Percentiles rank a stretch among this genome's conserved stretches.
Conservation (phyloP, 345 rosid species). For the Abelmoschus esculentus region DNA sequence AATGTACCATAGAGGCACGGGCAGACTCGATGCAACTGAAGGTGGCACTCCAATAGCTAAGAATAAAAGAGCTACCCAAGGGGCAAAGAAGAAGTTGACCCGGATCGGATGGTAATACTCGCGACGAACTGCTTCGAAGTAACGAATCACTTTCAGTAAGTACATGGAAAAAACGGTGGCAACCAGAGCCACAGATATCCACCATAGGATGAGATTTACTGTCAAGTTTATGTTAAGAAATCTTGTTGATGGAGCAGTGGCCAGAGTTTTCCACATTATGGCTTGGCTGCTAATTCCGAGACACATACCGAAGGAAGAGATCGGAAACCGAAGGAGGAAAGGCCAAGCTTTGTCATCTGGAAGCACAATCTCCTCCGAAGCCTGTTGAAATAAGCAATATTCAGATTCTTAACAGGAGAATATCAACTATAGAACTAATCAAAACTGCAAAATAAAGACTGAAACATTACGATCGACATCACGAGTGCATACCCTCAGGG, state of each 20-base stretch:
- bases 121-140: slow-evolving; percentile 83
- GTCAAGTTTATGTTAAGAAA: slow-evolving; percentile 52
- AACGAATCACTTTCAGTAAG: slow-evolving; percentile 51
- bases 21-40: slow-evolving; percentile 35
- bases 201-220: slow-evolving; percentile 60
- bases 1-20: slow-evolving; percentile 58
- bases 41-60: slow-evolving; percentile 72
- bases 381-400: slow-evolving; percentile 22
- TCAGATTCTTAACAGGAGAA: neutral
- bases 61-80: slow-evolving; percentile 74
- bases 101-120: slow-evolving; percentile 82
- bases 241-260: slow-evolving; percentile 50
- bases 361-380: slow-evolving; percentile 59
- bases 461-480: neutral
- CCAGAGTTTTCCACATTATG: slow-evolving; percentile 73
- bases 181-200: slow-evolving; percentile 52
- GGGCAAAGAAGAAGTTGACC: slow-evolving; percentile 91
- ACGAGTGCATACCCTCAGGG: slow-evolving; percentile 47
- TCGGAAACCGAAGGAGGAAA: slow-evolving; percentile 66
- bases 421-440: too few species aligned
- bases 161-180: slow-evolving; percentile 38
- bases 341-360: slow-evolving; percentile 87
- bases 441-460: neutral
- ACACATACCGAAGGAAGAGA: slow-evolving; percentile 84
- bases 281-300: slow-evolving; percentile 93